These are phyloP conservation scores for Rhodotorula sp. DNA, from an alignment of 1,284 basidiomycete species.

Conservation along the genomic window DNA sequence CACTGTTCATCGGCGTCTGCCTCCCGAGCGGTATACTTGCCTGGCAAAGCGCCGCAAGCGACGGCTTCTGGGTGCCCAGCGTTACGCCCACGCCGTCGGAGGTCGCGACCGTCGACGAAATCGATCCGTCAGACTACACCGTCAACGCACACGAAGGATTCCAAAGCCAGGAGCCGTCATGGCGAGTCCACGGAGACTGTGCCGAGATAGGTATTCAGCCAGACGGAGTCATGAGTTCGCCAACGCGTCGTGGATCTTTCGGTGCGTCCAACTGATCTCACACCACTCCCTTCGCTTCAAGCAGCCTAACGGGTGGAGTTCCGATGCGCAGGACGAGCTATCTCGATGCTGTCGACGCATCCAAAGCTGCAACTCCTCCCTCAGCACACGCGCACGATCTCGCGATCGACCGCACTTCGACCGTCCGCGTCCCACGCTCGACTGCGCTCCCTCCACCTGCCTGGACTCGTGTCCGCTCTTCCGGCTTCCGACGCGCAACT, in stretches of 20 bases:
- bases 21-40: constrained; percentile 29
- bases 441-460: constrained; percentile 34
- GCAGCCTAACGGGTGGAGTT: too few relatives aligned
- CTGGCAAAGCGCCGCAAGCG: constrained; percentile 22
- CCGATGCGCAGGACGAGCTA: constrained; percentile 26
- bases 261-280: constrained; percentile 12
- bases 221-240: constrained; percentile 11
- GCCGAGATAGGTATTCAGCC: constrained; percentile 16
- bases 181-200: not conserved
- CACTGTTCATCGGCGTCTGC: constrained; percentile 27
- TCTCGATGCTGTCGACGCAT: constrained; percentile 30
- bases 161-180: constrained; percentile 7
- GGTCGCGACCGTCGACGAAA: not conserved
- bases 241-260: constrained; percentile 3
- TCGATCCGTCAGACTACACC: too few relatives aligned
- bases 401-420: constrained; percentile 11
- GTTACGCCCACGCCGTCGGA: constrained; percentile 20
- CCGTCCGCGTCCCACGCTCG: constrained; percentile 21
- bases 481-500: not conserved
- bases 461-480: constrained; percentile 6
- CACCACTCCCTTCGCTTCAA: not conserved
- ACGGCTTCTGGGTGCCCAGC: constrained; percentile 31
- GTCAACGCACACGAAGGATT: not conserved
- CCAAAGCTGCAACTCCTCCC: constrained; percentile 34
- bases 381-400: not conserved